Evolutionary conservation across 108 stramenopile species (phyloP).

Genomic region (Stephanodiscus minutulus): DNA sequence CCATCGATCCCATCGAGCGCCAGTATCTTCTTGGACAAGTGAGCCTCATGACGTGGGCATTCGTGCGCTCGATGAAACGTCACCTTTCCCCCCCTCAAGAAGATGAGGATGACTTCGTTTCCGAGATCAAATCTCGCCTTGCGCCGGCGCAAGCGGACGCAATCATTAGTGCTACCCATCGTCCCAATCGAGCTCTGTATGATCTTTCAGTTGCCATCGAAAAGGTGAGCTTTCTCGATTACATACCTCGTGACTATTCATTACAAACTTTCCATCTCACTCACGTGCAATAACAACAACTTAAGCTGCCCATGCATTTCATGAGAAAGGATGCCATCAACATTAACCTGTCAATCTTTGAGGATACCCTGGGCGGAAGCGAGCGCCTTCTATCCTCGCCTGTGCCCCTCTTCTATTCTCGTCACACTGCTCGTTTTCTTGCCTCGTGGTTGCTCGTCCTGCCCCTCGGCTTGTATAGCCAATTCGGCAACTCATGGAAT

Average conservation of each 20-base stretch:
- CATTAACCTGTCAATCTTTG: conserved; percentile 58
- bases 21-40: conserved; percentile 48
- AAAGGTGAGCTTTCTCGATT: neutral
- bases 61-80: conserved; percentile 67
- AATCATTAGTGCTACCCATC: conserved; percentile 58
- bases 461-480: conserved; percentile 64
- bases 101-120: conserved; percentile 56
- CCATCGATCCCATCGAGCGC: conserved; percentile 34
- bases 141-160: conserved; percentile 54
- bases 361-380: conserved; percentile 58
- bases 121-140: conserved; percentile 52
- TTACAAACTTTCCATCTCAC: neutral
- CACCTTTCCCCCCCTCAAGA: conserved; percentile 59
- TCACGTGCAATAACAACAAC: neutral
- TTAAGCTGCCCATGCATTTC: conserved; percentile 67
- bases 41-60: conserved; percentile 61
- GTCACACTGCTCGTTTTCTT: conserved; percentile 73
- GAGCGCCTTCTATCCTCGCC: conserved; percentile 64
- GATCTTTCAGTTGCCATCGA: conserved; percentile 67
- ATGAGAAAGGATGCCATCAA: conserved; percentile 64
- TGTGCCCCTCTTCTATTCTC: conserved; percentile 66
- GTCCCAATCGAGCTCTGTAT: conserved; percentile 69
- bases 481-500: conserved; percentile 62
- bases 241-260: neutral
- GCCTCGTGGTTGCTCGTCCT: conserved; percentile 59